Evolutionary conservation across 371 early-diverging fungal genomes (phyloP), one percentile per base, ranked within the genome.

Genomic region (Saksenaea oblongispora): DNA sequence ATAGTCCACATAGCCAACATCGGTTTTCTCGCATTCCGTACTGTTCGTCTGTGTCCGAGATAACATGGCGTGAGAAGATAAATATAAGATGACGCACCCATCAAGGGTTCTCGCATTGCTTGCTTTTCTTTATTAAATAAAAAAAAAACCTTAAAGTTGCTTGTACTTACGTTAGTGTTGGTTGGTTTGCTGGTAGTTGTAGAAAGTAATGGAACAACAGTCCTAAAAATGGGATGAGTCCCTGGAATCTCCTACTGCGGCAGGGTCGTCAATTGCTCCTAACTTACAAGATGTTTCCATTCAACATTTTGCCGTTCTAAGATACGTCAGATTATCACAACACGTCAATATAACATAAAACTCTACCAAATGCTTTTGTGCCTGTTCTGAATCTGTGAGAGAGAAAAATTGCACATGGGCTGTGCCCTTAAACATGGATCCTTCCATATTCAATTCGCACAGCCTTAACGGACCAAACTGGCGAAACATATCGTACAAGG

Each of bases 401-500:
- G 56, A 39, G 59, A 79, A 82, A 61, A 62, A 82, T 36, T 74
- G 79, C 3, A 82, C 56, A 35, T 64, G 62, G 3, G 78, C 82
- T 34, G 47, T 56, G 9, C 72, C 76, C 61, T 56, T 62, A 58
- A 67, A 71, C 9, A 51, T 59, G 26, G 67, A 64, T 9, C 61
- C 67, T 39, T 76, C 70, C 58, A 64, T 34, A 10, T 69, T 55
- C 34, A 74, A 51, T 58, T 71, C 73, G 34, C 73, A 73, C 14
- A 71, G 57, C 56, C 69, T 66, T 13, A 82, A 59, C n/a, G 82
- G 78, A 15, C 82, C 82, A 65, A 62, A 82, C 1, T 71, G 64
- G 54, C 73, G 74, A 53, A 82, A 79, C 4, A 73, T 18, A 42
- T 78, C 64, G 59, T 71, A 77, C 5, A 82, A 34, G n/a, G 56